Base-by-base conservation (phyloP, 2,329 filamentous ascomycete genomes). In the Phaeomoniella chlamydospora region DNA sequence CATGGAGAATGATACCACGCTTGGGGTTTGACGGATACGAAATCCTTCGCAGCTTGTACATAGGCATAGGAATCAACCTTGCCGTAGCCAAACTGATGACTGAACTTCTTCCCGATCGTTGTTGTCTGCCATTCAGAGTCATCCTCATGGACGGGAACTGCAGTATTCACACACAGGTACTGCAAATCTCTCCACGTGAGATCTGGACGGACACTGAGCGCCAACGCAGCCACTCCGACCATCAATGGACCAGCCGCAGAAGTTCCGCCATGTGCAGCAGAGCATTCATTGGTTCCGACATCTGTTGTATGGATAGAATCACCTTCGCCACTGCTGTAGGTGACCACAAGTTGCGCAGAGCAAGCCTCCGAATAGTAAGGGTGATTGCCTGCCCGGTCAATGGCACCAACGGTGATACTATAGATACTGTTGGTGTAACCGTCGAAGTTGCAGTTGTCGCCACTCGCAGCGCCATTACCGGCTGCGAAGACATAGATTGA, bases 391-490 rank as follows among this genome's bases (percentile, higher is more conserved):
- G 80, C 76, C 40, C 84, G 72, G 54, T 94, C 87, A 42, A 98
- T 80, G 19, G 88, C 88, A 26, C 90, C 90, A 13, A 98, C 86
- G 0, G 87, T 94, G 48, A 98, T 90, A 55, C 86, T 94, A 68
- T 96, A 98, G 49, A 98, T 98, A 54, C 87, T 94, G 65, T 98
- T 98, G 40, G 90, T 98, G 60, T 98, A 98, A 29, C 90, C 90
- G 53, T 98, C 90, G 55, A 98, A 98, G 56, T 98, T 98, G 70
- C 90, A 98, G 59, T 98, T 96, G 56, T 98, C 90, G 33, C 83
- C 87, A 44, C 67, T 74, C 3, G 68, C 66, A 6, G 88, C 92
- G 39, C 90, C 90, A 52, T 98, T 98, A 40, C 90, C 90, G 45
- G 88, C 87, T 31, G 90, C 90, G 57, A 98, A 98, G 37, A 98